Evolutionary conservation across 2,329 filamentous ascomycete species (phyloP).

Genomic region (Diaporthe ilicicola): DNA sequence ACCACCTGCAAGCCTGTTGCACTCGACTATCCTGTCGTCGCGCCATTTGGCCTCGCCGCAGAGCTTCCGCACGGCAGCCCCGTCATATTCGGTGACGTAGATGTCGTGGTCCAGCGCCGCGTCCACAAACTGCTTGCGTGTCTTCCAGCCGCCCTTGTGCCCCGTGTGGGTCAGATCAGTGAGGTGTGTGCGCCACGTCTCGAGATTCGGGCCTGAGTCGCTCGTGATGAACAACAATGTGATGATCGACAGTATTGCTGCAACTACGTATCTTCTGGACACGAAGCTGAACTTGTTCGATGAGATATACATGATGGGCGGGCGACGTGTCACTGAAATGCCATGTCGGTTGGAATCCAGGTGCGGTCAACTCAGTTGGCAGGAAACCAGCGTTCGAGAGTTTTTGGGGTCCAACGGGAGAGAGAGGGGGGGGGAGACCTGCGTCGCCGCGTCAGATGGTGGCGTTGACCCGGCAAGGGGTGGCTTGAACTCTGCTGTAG

Average conservation of each 20-base stretch:
- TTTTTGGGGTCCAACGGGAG: neutral
- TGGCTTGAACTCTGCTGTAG: neutral
- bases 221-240: constrained; percentile 1
- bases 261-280: neutral
- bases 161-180: neutral
- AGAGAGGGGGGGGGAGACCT: no score
- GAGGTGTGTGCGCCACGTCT: neutral
- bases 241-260: neutral
- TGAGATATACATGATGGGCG: constrained; percentile 22
- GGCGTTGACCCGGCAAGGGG: constrained; percentile 1
- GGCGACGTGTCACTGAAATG: neutral
- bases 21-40: constrained; percentile 26
- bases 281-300: neutral
- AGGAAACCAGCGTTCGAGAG: neutral
- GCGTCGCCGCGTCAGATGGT: neutral
- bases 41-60: constrained; percentile 29
- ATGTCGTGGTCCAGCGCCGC: constrained; percentile 23
- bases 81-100: constrained; percentile 25
- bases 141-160: constrained; percentile 7
- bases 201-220: neutral
- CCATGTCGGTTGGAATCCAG: neutral
- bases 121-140: constrained; percentile 27
- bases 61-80: constrained; percentile 21
- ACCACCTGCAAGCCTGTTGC: constrained; percentile 29
- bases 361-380: neutral